Base-by-base conservation (phyloP, 106 monocot genomes). In the Dioscorea zingiberensis region DNA sequence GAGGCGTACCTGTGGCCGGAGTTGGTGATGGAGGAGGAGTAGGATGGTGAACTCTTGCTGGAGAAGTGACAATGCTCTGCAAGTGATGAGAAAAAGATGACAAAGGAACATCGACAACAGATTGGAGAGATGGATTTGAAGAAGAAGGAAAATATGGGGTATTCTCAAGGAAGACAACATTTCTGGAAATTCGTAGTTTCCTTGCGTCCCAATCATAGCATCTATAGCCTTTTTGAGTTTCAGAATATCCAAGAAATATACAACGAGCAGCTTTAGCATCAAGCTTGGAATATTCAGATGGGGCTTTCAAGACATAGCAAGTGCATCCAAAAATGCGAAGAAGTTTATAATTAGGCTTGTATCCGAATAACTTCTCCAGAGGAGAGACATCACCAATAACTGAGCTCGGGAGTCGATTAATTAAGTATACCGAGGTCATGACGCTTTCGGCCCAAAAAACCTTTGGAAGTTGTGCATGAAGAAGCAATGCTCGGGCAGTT, bases 241-340 rank as follows among this genome's bases (percentile, higher is more conserved):
- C 15, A 22, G 13, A 58, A 29, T 69, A 76, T n/a, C 76, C 56
- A 62, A 64, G 55, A 56, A 76, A 63, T 17, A 76, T 24, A 54
- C 63, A 76, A 0, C 13, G 16, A 2, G 28, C 26, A 8, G 4
- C 38, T 48, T 63, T 46, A 7, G 56, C 55, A 63, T 61, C 47
- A 18, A 76, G 45, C 27, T 76, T 76, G 0, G 54, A 54, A 30
- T 64, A 27, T 69, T 76, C 63, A 29, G n/a, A 30, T n/a, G 9
- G 0, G 17, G 47, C 13, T 27, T 55, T 32, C 2, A 70, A 18
- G 4, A 64, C 69, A 29, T 55, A 64, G 55, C 46, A 70, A 10
- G 60, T 60, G 29, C 60, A 18, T 18, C 44, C 62, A 62, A 62
- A 62, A 45, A 21, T 44, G 1, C 62, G 21, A 10, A 71, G 32